Base-by-base conservation (phyloP, 1,139 yeast genomes). In the Geotrichum reessii region DNA sequence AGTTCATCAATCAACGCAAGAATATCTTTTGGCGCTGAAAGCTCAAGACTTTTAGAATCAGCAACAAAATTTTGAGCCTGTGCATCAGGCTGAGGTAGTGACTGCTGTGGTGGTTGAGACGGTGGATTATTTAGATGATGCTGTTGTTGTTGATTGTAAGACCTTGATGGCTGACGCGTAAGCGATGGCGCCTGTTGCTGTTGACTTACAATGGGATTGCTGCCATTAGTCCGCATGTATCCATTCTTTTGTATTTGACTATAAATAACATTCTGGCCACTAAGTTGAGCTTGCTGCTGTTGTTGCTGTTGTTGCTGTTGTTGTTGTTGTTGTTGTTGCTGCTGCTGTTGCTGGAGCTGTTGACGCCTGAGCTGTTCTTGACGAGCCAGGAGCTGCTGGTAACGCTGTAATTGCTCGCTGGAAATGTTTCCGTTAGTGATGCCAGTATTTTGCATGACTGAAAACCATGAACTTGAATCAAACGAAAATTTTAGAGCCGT, bases 51-150 rank as follows among this genome's bases (percentile, higher is more conserved):
- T 22, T 53, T 47, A 11, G 31, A 46, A 33, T 25, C 27, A 33
- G 17, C 24, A 3, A 24, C 42, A 12, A 47, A 27, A 8, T 17
- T 48, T 12, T 31, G 27, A 11, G 44, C 27, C 24, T 33, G 46
- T n/a, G 19, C 47, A 44, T 27, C 51, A 14, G 27, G 55, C 19
- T 62, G 62, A 44, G 61, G 65, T 51, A 58, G 62, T 21, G 55
- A 65, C 27, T 60, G 69, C 33, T 55, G 65, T 25, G 61, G 61
- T 52, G 60, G 64, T 55, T 61, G 61, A 21, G 56, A 63, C n/a
- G 33, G 53, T 12, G 46, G 49, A 47, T 62, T 63, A 25, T 52
- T 52, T 53, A 52, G 61, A 19, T 55, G 58, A 21, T 50, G 58
- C 42, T 42, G 40, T 49, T 55, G 57, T 25, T 55, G 57, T 25